Evolutionary conservation across 2,329 filamentous ascomycete species (phyloP), one percentile per base, ranked within the genome.

Genomic region (Cercospora berteroae): DNA sequence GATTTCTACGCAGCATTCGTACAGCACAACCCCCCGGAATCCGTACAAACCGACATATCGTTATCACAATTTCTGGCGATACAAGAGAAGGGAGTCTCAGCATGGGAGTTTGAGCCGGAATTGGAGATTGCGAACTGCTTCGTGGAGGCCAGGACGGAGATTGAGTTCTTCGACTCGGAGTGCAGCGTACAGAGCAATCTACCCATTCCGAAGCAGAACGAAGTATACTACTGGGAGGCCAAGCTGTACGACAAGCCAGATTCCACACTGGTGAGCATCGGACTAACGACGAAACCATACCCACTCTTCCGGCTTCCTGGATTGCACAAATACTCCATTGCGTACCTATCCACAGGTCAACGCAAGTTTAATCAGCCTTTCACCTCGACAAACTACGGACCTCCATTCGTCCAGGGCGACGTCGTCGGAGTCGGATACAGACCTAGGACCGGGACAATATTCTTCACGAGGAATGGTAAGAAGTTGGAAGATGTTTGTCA

Each of bases 91-190:
- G 95, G 95, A 60, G 94, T 99, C n/a, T 97, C 95, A 5, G 95
- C 95, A 6, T 99, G 95, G 95, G 95, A 99, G 79, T 99, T 99
- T 76, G 95, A 98, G 79, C 95, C 95, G n/a, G 95, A 99, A 80
- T 83, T 98, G 39, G 95, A 99, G 80, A 97, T 98, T 73, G 95
- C 95, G 73, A 98, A 98, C 80, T 99, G 95, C 80, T 99, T 99
- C 77, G 95, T 99, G 71, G 94, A 99, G 81, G 94, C 84, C 48
- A 88, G 95, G 72, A 99, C 95, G 10, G 95, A 99, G 80, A 97
- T 99, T 71, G 95, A 99, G 79, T 99, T 99, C 82, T 99, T 96
- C 77, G 95, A 99, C 80, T 95, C 93, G 2, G 95, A 96, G 79
- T 98, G 94, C 82, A 96, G 94, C 74, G 95, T 98, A 69, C 93